Evolutionary conservation across 179 eudicot species (phyloP), one percentile per base, ranked within the genome.

Genomic region (Beta corolliflora): DNA sequence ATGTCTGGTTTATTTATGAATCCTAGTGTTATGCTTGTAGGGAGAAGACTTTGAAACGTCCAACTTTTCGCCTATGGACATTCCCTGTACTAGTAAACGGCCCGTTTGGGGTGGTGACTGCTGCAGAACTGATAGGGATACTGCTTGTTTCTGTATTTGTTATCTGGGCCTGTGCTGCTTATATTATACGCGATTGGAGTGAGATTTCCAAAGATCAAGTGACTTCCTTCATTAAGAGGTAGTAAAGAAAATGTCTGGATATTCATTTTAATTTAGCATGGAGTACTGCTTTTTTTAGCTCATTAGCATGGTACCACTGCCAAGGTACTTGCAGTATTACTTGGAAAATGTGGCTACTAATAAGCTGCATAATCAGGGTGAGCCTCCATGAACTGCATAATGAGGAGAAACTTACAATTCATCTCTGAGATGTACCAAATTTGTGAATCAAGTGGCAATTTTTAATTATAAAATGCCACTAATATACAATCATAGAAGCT

Each of bases 21-120:
- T 13, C 52, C 31, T 72, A 50, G 9, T 68, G 71, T 82, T 84
- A 36, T 44, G 13, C 16, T 11, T 80, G 75, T 71, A 95, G 97
- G 88, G 88, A 87, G 70, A 92, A 90, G 83, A 59, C 74, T 15
- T 9, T 79, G 14, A 89, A 86, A 75, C 70, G 74, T 61, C 90
- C 96, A 31, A 21, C 82, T 70, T 89, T 90, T n/a, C 78, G 87
- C n/a, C 83, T 93, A 12, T 90, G 97, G 97, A 95, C 98, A 15
- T 92, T 95, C 77, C 98, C 98, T 25, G 87, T 95, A 66, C 80
- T 95, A 31, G 92, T 91, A 75, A 91, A 91, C 58, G 95, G 97
- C 60, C 95, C 94, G 69, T 88, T 95, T 83, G 97, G 98, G 67
- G 97, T 95, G 48, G 91, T 92, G 60, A 85, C 93, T 70, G 94